Base-by-base conservation (phyloP, 2,329 filamentous ascomycete species). In the Monilinia laxa region DNA sequence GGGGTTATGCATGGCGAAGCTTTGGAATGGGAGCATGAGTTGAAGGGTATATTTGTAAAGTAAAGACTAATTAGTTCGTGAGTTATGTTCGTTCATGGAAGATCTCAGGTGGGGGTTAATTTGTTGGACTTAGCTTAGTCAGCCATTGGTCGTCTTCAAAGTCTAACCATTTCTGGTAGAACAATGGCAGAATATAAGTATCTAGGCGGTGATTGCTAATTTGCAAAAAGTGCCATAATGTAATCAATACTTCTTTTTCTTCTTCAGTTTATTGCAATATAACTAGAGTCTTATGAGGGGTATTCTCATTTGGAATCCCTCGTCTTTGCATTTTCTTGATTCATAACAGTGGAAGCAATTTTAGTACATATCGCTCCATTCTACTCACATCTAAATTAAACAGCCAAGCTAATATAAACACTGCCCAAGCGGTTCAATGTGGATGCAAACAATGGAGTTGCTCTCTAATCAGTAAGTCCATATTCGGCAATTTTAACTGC, bases 1-100 rank as follows among this genome's bases (percentile, higher is more conserved):
- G 68, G 69, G 16, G 62, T 65, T 10, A 70, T 70, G 69, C 64
- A 70, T 52, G 68, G 68, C 23, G 68, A 69, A 59, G 66, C 55
- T 9, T 42, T 69, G 10, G 51, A 64, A 42, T 52, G 60, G 28
- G 31, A 28, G 9, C 14, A 14, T 20, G 45, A 51, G 16, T 18
- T 60, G 20, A 60, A 31, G 14, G 25, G n/a, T 40, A 35, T 60
- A 51, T 38, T 25, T 2, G 25, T 60, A 23, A 51, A 60, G 16
- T 60, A 60, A 20, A 42, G 40, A 42, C 40, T 7, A 4, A 18
- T 9, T n/a, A 16, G 14, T 35, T 35, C 31, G 31, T 4, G 31
- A 35, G 31, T 6, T 38, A 20, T n/a, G 18, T 4, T 38, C 4
- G 18, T 14, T n/a, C 3, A 6, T 23, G 9, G 11, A 5, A 20